phyloP scores from a whole-genome alignment of 2,329 filamentous ascomycete species.

The Bipolaris bicolor region DNA sequence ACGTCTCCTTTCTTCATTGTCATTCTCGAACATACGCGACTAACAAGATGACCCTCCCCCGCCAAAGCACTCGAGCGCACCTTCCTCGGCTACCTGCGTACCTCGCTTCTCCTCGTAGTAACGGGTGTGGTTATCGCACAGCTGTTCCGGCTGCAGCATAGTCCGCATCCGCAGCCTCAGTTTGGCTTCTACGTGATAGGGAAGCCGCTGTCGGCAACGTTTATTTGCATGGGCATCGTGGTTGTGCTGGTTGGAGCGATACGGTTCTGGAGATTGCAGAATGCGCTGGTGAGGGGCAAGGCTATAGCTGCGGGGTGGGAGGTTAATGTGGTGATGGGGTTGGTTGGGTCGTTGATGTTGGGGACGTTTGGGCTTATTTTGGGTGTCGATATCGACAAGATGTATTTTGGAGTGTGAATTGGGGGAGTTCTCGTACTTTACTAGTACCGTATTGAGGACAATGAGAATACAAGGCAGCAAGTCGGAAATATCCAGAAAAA shows the following conservation, averaged over 20 bases:
- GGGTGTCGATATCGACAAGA: constrained; percentile 27
- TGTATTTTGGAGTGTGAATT: constrained; percentile 3
- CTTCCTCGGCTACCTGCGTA: constrained; percentile 75
- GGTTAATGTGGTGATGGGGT: constrained; percentile 55
- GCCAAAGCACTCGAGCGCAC: constrained; percentile 72
- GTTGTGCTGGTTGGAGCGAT: constrained; percentile 61
- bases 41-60: neutral
- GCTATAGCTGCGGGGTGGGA: constrained; percentile 66
- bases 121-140: constrained; percentile 70
- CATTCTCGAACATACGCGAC: neutral
- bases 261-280: constrained; percentile 67
- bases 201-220: constrained; percentile 61
- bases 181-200: constrained; percentile 68
- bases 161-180: constrained; percentile 49
- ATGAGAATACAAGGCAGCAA: too few relatives aligned
- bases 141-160: constrained; percentile 67
- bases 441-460: too few relatives aligned
- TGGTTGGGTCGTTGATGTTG: constrained; percentile 47
- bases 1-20: constrained; percentile 25
- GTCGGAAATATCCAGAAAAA: neutral
- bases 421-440: neutral
- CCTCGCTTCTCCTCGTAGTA: constrained; percentile 71
- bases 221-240: constrained; percentile 57
- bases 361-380: constrained; percentile 28
- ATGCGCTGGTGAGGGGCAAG: constrained; percentile 63